phyloP scores from a whole-genome alignment of 2,329 filamentous ascomycete genomes.

The Claviceps lovelessii region DNA sequence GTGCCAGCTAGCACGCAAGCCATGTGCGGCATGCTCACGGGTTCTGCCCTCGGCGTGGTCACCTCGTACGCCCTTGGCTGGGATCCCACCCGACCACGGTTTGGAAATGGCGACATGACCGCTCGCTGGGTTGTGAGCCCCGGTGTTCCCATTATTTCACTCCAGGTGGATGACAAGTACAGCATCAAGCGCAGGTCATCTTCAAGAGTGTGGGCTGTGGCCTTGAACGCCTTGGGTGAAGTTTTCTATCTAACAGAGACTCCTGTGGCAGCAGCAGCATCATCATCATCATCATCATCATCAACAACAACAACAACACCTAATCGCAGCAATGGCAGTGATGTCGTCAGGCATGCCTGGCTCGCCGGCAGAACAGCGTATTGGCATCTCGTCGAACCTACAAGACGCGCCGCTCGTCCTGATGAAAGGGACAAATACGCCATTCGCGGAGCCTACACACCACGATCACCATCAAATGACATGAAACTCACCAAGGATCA shows the following conservation, averaged over 20 bases:
- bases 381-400: constrained; percentile 71
- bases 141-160: constrained; percentile 76
- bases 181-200: constrained; percentile 53
- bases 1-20: constrained; percentile 61
- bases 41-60: constrained; percentile 70
- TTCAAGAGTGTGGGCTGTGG: constrained; percentile 75
- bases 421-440: constrained; percentile 59
- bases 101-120: constrained; percentile 62
- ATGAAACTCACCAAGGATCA: constrained; percentile 60
- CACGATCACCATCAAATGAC: constrained; percentile 59
- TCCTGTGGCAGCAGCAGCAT: constrained; percentile 31
- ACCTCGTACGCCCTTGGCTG: constrained; percentile 65
- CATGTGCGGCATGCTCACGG: constrained; percentile 67
- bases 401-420: constrained; percentile 53
- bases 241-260: constrained; percentile 69
- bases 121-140: constrained; percentile 83
- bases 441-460: constrained; percentile 63
- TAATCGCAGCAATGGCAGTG: constrained; percentile 34
- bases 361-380: constrained; percentile 60
- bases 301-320: constrained; percentile 16
- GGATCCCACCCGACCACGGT: constrained; percentile 42
- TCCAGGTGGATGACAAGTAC: constrained; percentile 74
- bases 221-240: constrained; percentile 86
- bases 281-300: neutral
- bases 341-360: constrained; percentile 59